A percentile compares a stretch with the other conserved stretches of the same genome.
Evolutionary conservation across 352 stramenopile species (phyloP).

Genomic region (Phytophthora agathidicida): DNA sequence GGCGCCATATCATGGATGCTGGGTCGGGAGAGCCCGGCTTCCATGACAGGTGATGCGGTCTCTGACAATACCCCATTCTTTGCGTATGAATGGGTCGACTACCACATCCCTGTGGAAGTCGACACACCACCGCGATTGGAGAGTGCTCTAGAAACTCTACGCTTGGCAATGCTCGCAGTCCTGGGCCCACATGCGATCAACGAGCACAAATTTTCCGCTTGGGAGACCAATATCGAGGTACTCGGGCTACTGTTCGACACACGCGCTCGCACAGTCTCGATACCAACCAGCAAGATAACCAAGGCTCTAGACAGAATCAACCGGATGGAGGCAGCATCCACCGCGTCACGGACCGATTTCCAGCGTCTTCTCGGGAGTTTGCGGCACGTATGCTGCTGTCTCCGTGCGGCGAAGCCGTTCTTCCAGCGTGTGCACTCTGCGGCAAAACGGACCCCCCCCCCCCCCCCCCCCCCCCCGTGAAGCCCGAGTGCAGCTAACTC

Average conservation of each 20-base stretch:
- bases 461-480: too few species aligned
- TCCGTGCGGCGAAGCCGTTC: too few species aligned
- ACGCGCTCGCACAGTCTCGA: neutral
- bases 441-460: too few species aligned
- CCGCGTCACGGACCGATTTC: neutral
- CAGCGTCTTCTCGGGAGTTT: neutral
- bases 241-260: too few species aligned
- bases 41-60: too few species aligned
- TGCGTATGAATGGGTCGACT: conserved; percentile 38
- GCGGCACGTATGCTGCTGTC: too few species aligned
- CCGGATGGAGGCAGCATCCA: neutral
- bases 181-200: conserved; percentile 27
- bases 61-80: conserved; percentile 30
- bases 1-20: neutral
- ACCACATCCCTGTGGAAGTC: conserved; percentile 34
- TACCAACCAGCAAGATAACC: neutral
- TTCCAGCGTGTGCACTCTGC: too few species aligned
- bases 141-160: conserved; percentile 7
- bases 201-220: conserved; percentile 36
- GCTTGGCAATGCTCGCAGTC: conserved; percentile 15
- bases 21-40: neutral
- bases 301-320: neutral
- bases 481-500: too few species aligned
- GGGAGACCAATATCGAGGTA: too few species aligned
- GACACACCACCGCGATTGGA: conserved; percentile 1